These are phyloP conservation scores for Diaporthe sp. DNA, from an alignment of 2,329 filamentous ascomycete species.

Conservation along the genomic window DNA sequence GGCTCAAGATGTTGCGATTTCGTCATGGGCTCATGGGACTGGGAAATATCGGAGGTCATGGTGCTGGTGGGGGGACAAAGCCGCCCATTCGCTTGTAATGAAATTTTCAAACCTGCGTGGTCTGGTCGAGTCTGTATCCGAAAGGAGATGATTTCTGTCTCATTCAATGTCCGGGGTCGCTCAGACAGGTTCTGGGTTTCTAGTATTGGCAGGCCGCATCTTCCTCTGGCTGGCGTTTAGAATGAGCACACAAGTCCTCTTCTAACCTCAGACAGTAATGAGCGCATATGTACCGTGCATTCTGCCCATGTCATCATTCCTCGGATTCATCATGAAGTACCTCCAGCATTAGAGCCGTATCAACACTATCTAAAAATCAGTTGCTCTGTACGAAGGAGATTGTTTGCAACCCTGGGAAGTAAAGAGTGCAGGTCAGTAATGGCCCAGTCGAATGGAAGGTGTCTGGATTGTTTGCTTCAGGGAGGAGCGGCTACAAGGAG, in stretches of 20 bases:
- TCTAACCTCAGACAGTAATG: too few relatives aligned
- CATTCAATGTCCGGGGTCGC: not conserved
- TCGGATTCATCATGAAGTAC: too few relatives aligned
- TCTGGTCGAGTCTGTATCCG: not conserved
- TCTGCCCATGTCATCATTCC: too few relatives aligned
- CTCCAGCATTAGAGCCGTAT: too few relatives aligned
- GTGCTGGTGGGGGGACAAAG: not conserved
- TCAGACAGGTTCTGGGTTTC: not conserved
- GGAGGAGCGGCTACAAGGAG: too few relatives aligned
- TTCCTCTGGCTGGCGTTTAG: not conserved
- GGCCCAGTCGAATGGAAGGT: too few relatives aligned
- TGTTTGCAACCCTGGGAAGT: too few relatives aligned
- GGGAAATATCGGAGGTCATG: not conserved
- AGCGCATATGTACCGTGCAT: too few relatives aligned
- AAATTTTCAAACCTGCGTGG: not conserved
- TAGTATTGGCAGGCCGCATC: not conserved
- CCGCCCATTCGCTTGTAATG: not conserved
- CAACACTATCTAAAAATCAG: too few relatives aligned
- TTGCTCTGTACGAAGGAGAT: too few relatives aligned
- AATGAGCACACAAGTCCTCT: not conserved
- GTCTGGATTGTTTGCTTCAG: too few relatives aligned
- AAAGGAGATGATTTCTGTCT: not conserved
- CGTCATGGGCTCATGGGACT: not conserved
- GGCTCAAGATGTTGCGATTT: constrained; percentile 25
- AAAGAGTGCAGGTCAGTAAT: too few relatives aligned